Evolutionary conservation across 345 rosid genomes (phyloP), one percentile per base, ranked within the genome.

Genomic region (Rubroshorea leprosula): DNA sequence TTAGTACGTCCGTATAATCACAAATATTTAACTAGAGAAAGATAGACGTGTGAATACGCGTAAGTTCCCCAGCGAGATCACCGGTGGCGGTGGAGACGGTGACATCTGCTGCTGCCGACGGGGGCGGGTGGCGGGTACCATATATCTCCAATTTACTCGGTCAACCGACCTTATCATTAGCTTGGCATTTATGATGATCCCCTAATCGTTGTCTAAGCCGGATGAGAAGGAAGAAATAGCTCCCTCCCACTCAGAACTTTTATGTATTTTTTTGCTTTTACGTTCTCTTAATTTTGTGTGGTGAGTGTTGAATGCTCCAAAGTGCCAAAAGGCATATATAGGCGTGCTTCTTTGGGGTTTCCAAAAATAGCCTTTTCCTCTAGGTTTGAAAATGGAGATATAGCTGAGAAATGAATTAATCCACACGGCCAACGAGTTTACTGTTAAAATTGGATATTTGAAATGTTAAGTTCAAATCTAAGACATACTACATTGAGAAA

Each of bases 161-260:
- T 39, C 62, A 22, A 64, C 80, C 75, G 76, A 72, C 80, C 61
- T 49, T 63, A 49, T 72, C 50, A 46, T 49, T 41, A 10, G 15
- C 16, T 55, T 38, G 55, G 65, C 54, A 59, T 25, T 49, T 57
- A 49, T 29, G 47, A 44, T 49, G 15, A 4, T 61, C 62, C 63
- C 38, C 62, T 68, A 47, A 52, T 49, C 70, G 72, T 66, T 61
- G 54, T 74, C 66, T 61, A 65, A 72, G 79, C 78, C 84, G 69
- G 65, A 63, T 65, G 49, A 58, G 62, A 60, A 71, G 80, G 74
- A 54, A 46, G 25, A n/a, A n/a, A n/a, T n/a, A n/a, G n/a, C n/a
- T n/a, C n/a, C n/a, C 57, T 67, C 54, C 27, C 7, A 1, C 24
- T 49, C 1, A 49, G 14, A 20, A 0, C 3, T 26, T 27, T n/a